phyloP scores from a whole-genome alignment of 768 basidiomycete genomes.

The Rhizopogon vinicolor region DNA sequence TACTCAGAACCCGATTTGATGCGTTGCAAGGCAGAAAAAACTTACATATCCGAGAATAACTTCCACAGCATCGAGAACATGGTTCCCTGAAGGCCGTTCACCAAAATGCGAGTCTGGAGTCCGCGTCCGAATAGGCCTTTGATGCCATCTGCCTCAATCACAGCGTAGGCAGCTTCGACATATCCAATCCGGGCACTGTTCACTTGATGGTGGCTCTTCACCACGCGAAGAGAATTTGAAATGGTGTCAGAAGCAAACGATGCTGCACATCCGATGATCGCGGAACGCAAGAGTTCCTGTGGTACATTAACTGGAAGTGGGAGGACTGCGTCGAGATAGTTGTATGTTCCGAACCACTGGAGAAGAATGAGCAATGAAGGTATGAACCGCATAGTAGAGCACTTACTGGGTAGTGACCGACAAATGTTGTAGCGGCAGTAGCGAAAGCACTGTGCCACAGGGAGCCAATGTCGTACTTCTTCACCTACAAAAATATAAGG shows the following conservation, averaged over 20 bases:
- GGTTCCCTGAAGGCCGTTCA: slow-evolving; percentile 88
- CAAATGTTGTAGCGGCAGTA: slow-evolving; percentile 91
- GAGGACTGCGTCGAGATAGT: slow-evolving; percentile 63
- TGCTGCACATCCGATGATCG: slow-evolving; percentile 87
- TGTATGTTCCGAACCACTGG: slow-evolving; percentile 85
- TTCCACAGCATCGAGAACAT: slow-evolving; percentile 93
- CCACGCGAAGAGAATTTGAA: slow-evolving; percentile 84
- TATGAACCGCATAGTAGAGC: not conserved
- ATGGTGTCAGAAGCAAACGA: slow-evolving; percentile 82
- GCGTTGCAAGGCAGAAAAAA: slow-evolving; percentile 10
- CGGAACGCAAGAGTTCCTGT: slow-evolving; percentile 69
- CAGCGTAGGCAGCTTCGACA: slow-evolving; percentile 66
- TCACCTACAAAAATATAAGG: slow-evolving; percentile 42
- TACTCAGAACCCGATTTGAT: not conserved
- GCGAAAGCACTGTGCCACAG: slow-evolving; percentile 92
- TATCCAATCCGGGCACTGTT: slow-evolving; percentile 80
- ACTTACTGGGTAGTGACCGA: slow-evolving; percentile 82
- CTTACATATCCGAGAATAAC: slow-evolving; percentile 84
- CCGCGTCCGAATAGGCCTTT: slow-evolving; percentile 84
- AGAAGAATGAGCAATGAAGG: slow-evolving; percentile 9
- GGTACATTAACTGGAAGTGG: slow-evolving; percentile 49
- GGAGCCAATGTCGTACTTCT: slow-evolving; percentile 67
- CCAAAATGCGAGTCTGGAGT: slow-evolving; percentile 80
- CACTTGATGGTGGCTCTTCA: slow-evolving; percentile 96
- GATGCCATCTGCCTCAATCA: slow-evolving; percentile 71